Base-by-base conservation (phyloP, 2,329 filamentous ascomycete genomes). In the Paraphaeosphaeria minitans region DNA sequence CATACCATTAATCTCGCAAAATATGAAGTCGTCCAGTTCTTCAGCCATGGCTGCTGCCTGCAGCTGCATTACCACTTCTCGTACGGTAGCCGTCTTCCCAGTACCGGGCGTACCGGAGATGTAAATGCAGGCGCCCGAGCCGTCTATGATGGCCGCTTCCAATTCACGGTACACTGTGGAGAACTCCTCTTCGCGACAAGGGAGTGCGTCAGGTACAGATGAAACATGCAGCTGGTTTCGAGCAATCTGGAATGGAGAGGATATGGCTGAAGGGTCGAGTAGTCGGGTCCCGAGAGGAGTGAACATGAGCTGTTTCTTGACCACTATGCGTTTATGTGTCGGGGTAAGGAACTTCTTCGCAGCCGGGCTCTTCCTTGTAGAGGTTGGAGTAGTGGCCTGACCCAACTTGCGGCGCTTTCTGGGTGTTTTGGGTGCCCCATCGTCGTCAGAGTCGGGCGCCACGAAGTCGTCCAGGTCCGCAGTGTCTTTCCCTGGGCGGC, bases 1-100 rank as follows among this genome's bases (percentile, higher is more conserved):
- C 95, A 99, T 98, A 66, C 95, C 96, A 77, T 99, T 99, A 79
- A 99, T 98, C 77, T 99, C 95, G 62, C 99, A 93, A 67, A 99
- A 99, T 59, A 97, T 96, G 77, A 99, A 99, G 74, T 98, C 94
- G 70, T 99, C 95, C 43, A 99, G 84, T 77, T 98, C 94, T 71
- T 99, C 95, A 8, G 89, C 88, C 49, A 87, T 84, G 1, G 98
- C 95, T 0, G 92, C 88, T n/a, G 89, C 87, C 67, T 98, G 94
- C 9, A 99, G 84, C 61, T 93, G 90, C 5, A 90, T 87, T 16
- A 99, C 90, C 1, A 98, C 95, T 77, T 99, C 95, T 49, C 95
- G 90, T 10, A 99, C 95, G 0, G 96, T 99, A 13, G 95, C 95
- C 1, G 95, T 99, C 77, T 99, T 99, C 31, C 95, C 95, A 0